These are phyloP conservation scores for Saccharum officinarum DNA, from an alignment of 176 grass and related monocot species.

Conservation along the genomic window DNA sequence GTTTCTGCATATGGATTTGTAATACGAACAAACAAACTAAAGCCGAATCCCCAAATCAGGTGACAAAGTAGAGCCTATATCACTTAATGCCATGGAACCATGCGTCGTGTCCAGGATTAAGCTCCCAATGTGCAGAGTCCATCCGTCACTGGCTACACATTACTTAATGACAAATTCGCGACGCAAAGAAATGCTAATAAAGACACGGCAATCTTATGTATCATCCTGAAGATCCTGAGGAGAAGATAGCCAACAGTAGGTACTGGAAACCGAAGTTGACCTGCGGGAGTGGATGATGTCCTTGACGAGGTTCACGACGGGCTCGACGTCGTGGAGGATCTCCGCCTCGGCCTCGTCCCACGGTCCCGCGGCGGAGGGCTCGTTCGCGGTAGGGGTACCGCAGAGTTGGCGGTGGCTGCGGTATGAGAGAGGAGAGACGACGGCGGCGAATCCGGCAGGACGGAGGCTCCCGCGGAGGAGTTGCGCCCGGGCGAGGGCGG, in stretches of 20 bases:
- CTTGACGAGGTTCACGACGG: constrained; percentile 32
- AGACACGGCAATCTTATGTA: not conserved
- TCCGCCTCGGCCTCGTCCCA: constrained; percentile 29
- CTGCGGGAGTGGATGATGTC: constrained; percentile 33
- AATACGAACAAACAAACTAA: not conserved
- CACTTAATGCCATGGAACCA: not conserved
- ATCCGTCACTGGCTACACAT: not conserved
- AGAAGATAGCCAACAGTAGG: not conserved
- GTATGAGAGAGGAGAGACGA: not conserved
- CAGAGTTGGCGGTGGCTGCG: not conserved
- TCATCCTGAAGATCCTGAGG: not conserved
- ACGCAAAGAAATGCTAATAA: not conserved
- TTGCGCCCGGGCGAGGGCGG: constrained; percentile 33
- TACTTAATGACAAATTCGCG: not conserved
- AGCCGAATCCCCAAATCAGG: not conserved
- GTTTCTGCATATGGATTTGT: not conserved
- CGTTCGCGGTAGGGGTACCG: not conserved
- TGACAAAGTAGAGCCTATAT: not conserved
- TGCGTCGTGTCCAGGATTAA: not conserved
- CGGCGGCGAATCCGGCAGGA: not conserved
- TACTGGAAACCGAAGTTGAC: not conserved
- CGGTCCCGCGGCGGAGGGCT: not conserved
- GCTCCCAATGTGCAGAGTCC: not conserved
- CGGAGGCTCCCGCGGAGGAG: constrained; percentile 31
- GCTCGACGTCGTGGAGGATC: constrained; percentile 33